Evolutionary conservation across 306 rosid species (phyloP).

Genomic region (Prunus fruticosa): DNA sequence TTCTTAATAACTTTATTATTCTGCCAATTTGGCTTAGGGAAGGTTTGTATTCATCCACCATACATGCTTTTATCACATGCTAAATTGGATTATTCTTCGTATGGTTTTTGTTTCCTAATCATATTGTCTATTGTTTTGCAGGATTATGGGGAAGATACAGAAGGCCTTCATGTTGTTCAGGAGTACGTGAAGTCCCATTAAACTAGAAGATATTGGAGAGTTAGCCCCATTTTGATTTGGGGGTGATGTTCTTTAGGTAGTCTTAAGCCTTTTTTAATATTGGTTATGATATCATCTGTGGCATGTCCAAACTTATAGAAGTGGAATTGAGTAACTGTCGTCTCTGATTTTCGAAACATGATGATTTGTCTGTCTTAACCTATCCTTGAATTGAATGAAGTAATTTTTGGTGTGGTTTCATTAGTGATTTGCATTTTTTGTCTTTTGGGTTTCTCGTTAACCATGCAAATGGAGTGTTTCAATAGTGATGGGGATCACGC

Average conservation of each 20-base stretch:
- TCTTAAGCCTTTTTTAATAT: not conserved
- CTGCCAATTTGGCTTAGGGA: too few species aligned
- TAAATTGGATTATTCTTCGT: not conserved
- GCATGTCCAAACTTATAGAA: not conserved
- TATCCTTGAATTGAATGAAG: not conserved
- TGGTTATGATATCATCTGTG: not conserved
- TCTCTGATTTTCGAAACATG: not conserved
- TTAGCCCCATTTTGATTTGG: not conserved
- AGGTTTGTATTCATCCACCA: not conserved
- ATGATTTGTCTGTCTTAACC: not conserved
- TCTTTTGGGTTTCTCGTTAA: too few species aligned
- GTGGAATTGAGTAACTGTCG: not conserved
- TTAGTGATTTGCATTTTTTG: not conserved
- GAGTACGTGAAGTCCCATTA: conserved; percentile 41
- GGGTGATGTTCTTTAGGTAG: conserved; percentile 10
- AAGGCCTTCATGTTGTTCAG: conserved; percentile 44
- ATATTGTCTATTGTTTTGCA: conserved; percentile 2
- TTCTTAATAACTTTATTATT: not conserved
- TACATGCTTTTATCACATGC: not conserved
- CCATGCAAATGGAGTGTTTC: too few species aligned
- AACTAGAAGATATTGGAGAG: conserved; percentile 4
- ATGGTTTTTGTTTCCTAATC: not conserved
- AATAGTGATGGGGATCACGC: too few species aligned
- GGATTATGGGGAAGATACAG: conserved; percentile 44
- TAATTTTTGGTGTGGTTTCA: not conserved